Percentiles rank a stretch among this genome's conserved stretches.
These are phyloP conservation scores for Pterocarpus santalinus DNA, from an alignment of 306 rosid species.

Conservation along the genomic window DNA sequence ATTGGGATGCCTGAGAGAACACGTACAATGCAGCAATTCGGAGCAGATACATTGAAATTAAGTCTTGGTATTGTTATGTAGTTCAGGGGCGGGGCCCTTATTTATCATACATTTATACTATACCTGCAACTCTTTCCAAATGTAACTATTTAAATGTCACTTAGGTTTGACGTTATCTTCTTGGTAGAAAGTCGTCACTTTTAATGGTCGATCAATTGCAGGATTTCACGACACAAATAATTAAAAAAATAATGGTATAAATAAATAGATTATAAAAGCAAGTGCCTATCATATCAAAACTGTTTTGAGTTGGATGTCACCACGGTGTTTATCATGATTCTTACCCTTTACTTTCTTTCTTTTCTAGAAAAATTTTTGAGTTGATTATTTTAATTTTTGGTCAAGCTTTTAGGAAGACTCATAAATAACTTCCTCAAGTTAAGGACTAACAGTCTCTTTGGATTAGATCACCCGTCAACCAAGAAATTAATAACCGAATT, in stretches of 20 bases:
- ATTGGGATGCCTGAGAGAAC: no score
- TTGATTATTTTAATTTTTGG: background rate
- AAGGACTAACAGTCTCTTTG: no score
- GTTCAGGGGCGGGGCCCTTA: no score
- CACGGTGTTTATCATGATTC: background rate
- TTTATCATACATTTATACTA: no score
- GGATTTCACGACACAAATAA: background rate
- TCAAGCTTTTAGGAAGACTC: background rate
- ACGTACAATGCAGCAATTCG: background rate
- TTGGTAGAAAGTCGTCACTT: background rate
- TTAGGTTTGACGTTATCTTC: background rate
- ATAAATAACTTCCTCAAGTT: no score
- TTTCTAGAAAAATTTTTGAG: background rate
- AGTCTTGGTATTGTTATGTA: background rate
- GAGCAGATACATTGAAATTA: background rate
- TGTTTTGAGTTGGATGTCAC: background rate
- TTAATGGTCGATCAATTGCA: background rate
- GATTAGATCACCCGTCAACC: no score
- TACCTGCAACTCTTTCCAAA: background rate
- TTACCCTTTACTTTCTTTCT: background rate
- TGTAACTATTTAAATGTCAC: background rate
- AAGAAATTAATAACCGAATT: no score
- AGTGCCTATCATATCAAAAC: background rate
- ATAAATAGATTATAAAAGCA: background rate
- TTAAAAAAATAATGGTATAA: background rate